Percentiles rank a stretch among this genome's conserved stretches.
Evolutionary conservation across 2,329 filamentous ascomycete genomes (phyloP).

Genomic region (Aureobasidium sp.): DNA sequence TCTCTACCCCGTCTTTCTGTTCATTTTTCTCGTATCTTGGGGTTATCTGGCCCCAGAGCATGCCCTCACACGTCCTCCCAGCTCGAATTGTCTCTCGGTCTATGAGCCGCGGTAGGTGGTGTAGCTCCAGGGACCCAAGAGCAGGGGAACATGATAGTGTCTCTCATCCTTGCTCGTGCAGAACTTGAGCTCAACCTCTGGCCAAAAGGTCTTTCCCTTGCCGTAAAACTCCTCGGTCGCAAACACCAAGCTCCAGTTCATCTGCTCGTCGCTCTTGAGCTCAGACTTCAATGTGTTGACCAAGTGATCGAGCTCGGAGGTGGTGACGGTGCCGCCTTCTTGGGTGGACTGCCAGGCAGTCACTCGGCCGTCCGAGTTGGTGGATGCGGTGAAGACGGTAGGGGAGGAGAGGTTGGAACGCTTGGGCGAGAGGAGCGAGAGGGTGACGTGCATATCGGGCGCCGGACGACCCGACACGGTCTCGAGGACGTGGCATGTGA

Average conservation of each 20-base stretch:
- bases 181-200: conserved; percentile 51
- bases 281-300: conserved; percentile 30
- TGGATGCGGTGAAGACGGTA: conserved; percentile 55
- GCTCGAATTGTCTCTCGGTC: conserved; percentile 17
- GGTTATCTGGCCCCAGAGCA: not conserved
- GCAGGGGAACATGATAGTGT: conserved; percentile 72
- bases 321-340: conserved; percentile 24
- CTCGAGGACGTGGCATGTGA: conserved; percentile 84
- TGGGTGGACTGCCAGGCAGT: conserved; percentile 54
- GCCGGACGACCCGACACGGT: conserved; percentile 68
- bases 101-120: conserved; percentile 74
- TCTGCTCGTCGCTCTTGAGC: conserved; percentile 33
- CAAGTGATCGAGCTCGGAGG: conserved; percentile 34
- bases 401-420: conserved; percentile 23
- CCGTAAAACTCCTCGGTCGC: conserved; percentile 68
- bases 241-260: conserved; percentile 64
- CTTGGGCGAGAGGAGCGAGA: conserved; percentile 41
- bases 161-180: conserved; percentile 42
- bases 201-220: conserved; percentile 50
- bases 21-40: not conserved
- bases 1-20: not conserved
- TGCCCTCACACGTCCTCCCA: no score
- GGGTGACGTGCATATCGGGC: conserved; percentile 57
- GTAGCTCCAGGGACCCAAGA: conserved; percentile 73
- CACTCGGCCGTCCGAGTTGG: conserved; percentile 71